Conservation (phyloP, 768 basidiomycete genomes). For the Leccinum uliginosum region DNA sequence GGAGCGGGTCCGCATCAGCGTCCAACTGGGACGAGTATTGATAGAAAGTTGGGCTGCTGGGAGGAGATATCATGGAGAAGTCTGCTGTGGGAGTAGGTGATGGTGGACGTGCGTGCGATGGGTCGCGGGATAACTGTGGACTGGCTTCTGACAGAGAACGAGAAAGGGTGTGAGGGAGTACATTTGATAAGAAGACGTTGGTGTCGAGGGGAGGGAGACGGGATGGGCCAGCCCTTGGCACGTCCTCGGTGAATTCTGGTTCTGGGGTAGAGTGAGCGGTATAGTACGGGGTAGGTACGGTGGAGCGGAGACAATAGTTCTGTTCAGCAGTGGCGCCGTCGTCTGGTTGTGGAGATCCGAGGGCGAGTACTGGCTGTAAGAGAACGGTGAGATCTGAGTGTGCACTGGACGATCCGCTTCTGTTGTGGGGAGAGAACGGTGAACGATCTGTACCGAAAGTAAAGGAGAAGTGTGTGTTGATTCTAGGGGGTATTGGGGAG, state of each 20-base stretch:
- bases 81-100: conserved; percentile 45
- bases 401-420: conserved; percentile 13
- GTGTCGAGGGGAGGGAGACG: conserved; percentile 23
- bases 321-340: conserved; percentile 8
- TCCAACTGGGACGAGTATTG: conserved; percentile 30
- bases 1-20: conserved; percentile 19
- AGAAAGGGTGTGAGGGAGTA: conserved; percentile 18
- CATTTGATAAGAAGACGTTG: conserved; percentile 7
- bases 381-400: conserved; percentile 22
- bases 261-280: conserved; percentile 31
- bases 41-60: conserved; percentile 32
- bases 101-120: conserved; percentile 31
- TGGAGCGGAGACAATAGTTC: conserved; percentile 17
- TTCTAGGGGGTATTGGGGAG: neutral
- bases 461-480: conserved; percentile 4
- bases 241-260: conserved; percentile 15
- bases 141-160: conserved; percentile 24
- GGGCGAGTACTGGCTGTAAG: conserved; percentile 6
- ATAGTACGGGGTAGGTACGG: conserved; percentile 29
- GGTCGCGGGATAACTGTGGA: conserved; percentile 17
- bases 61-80: conserved; percentile 44
- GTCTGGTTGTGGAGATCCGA: conserved; percentile 13
- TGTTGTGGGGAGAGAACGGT: conserved; percentile 1
- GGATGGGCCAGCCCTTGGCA: conserved; percentile 25
- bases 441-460: conserved; percentile 11